Evolutionary conservation across 2,329 filamentous ascomycete species (phyloP).

Genomic region (Diaporthe helianthi): DNA sequence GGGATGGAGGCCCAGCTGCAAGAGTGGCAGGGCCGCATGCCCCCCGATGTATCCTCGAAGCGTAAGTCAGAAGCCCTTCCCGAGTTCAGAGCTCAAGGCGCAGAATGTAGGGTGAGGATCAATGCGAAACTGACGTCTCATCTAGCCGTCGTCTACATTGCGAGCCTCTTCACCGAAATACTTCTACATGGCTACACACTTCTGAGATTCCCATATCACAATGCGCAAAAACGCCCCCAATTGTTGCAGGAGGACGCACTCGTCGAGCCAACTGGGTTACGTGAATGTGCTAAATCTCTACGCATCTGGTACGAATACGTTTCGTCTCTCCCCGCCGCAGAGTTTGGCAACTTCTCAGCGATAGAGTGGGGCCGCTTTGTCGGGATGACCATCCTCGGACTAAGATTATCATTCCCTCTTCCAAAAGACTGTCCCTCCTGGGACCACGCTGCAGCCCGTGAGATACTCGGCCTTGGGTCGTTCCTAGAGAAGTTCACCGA

Average conservation of each 20-base stretch:
- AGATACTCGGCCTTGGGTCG: slow-evolving; percentile 47
- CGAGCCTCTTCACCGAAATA: slow-evolving; percentile 47
- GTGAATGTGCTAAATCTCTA: slow-evolving; percentile 35
- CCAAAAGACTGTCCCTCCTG: slow-evolving; percentile 44
- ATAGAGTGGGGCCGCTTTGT: slow-evolving; percentile 55
- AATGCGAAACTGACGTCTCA: slow-evolving; percentile 18
- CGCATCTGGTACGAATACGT: slow-evolving; percentile 41
- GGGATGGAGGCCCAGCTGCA: slow-evolving; percentile 55
- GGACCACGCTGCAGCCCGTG: slow-evolving; percentile 49
- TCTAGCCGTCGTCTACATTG: slow-evolving; percentile 45
- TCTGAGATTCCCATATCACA: slow-evolving; percentile 39
- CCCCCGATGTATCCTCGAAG: slow-evolving; percentile 42
- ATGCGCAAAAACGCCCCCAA: not conserved
- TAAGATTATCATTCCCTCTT: slow-evolving; percentile 56
- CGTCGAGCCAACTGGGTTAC: slow-evolving; percentile 34
- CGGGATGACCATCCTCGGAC: slow-evolving; percentile 49
- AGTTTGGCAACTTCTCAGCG: slow-evolving; percentile 48
- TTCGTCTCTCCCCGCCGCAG: slow-evolving; percentile 36
- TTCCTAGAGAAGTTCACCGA: slow-evolving; percentile 48
- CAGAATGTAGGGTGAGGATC: not conserved
- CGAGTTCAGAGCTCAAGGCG: not conserved
- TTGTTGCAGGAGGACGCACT: not conserved
- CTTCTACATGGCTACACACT: slow-evolving; percentile 50
- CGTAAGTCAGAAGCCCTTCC: slow-evolving; percentile 38
- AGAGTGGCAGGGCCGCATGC: slow-evolving; percentile 50